Evolutionary conservation across 2,329 filamentous ascomycete genomes (phyloP).

Genomic region (Diplodia seriata): DNA sequence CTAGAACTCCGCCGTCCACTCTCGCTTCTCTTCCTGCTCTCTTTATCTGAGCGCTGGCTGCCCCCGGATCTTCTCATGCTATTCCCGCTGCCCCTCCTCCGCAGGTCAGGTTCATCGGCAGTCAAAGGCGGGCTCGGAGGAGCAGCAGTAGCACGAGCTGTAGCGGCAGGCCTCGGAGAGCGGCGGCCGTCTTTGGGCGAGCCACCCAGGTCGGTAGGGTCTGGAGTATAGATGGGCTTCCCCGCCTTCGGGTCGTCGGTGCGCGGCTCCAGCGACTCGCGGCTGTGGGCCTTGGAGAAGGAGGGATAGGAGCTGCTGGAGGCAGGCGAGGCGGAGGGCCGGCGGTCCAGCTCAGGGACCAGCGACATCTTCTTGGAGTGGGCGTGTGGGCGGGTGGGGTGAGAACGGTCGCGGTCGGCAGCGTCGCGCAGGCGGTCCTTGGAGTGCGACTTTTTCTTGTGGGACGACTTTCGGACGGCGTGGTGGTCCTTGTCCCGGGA

Average conservation of each 20-base stretch:
- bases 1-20: slow-evolving; percentile 38
- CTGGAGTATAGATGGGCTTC: slow-evolving; percentile 46
- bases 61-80: slow-evolving; percentile 52
- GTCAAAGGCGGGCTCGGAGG: slow-evolving; percentile 59
- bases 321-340: slow-evolving; percentile 45
- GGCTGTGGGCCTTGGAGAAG: slow-evolving; percentile 91
- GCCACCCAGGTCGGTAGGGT: slow-evolving; percentile 51
- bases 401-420: slow-evolving; percentile 29
- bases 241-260: slow-evolving; percentile 47
- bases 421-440: slow-evolving; percentile 37
- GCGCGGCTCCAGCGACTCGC: slow-evolving; percentile 75
- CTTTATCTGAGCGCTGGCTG: slow-evolving; percentile 44
- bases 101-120: slow-evolving; percentile 51
- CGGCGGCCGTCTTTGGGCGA: slow-evolving; percentile 41
- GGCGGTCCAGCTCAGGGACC: slow-evolving; percentile 57
- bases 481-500: slow-evolving; percentile 41
- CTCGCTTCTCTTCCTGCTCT: slow-evolving; percentile 44
- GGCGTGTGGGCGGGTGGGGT: slow-evolving; percentile 22
- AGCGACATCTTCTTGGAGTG: slow-evolving; percentile 45
- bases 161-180: slow-evolving; percentile 36
- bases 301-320: slow-evolving; percentile 71
- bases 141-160: slow-evolving; percentile 43
- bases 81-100: slow-evolving; percentile 53
- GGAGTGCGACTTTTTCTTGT: slow-evolving; percentile 39
- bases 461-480: slow-evolving; percentile 40